Evolutionary conservation across 345 rosid genomes (phyloP).

Genomic region (Brassica cretica): DNA sequence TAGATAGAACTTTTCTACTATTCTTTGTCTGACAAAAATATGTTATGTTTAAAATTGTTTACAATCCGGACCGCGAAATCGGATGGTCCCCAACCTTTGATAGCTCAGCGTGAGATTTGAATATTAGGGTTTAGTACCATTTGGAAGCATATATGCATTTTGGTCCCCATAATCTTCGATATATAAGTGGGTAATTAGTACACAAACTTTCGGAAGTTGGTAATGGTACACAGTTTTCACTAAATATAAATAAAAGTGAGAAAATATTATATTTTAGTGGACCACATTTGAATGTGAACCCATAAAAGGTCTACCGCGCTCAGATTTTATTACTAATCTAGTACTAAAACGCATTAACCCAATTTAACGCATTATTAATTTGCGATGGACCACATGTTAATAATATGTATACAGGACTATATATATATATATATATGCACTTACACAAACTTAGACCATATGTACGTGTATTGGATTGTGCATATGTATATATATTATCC

Average conservation of each 20-base stretch:
- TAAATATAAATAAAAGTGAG: conserved; percentile 12
- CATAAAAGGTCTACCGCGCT: conserved; percentile 34
- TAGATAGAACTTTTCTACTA: conserved; percentile 3
- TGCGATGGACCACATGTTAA: conserved; percentile 19
- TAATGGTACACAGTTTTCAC: conserved; percentile 31
- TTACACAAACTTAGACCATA: background rate
- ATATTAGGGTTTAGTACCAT: conserved; percentile 42
- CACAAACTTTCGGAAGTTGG: conserved; percentile 14
- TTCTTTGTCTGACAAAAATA: background rate
- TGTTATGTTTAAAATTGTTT: background rate
- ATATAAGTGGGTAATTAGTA: conserved; percentile 32
- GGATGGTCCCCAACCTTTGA: conserved; percentile 40
- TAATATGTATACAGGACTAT: background rate
- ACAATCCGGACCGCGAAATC: conserved; percentile 14
- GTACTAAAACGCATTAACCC: conserved; percentile 34
- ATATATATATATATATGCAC: background rate
- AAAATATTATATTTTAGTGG: background rate
- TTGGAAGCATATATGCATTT: conserved; percentile 35
- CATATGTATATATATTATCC: background rate
- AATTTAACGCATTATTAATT: background rate
- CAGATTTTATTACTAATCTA: conserved; percentile 34
- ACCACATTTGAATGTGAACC: conserved; percentile 35
- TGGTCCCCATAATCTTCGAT: conserved; percentile 38
- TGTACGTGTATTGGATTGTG: background rate
- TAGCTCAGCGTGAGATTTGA: conserved; percentile 40